Evolutionary conservation across 2,329 filamentous ascomycete species (phyloP), one percentile per base, ranked within the genome.

Genomic region (Diaporthe humulicola): DNA sequence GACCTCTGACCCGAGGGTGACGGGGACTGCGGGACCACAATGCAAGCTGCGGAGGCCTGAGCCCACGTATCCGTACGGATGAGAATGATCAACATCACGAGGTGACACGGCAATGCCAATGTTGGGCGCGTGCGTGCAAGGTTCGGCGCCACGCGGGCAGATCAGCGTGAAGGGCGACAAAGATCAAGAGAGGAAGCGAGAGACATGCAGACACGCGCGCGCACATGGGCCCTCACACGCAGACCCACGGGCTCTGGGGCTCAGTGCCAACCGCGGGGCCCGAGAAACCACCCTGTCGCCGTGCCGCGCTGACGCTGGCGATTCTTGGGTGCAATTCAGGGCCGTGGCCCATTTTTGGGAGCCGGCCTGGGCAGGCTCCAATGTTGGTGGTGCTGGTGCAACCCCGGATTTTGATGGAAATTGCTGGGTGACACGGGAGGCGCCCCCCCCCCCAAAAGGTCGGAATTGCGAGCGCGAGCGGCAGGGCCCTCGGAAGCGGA

Each of bases 351-450:
- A 72, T 64, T 72, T 64, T 54, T 33, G 70, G 57, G 48, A 54
- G 70, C 57, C 57, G 70, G 42, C 25, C 45, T 40, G 45, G 33
- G 33, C 40, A 38, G 58, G 45, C 45, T n/a, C n/a, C n/a, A n/a
- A n/a, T n/a, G n/a, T 42, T 64, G 45, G 57, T 52, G n/a, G 70
- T 72, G 57, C 33, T 61, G 57, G 70, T 64, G 70, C 70, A 52
- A 60, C 70, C 70, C 45, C 70, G 36, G 70, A 72, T 72, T 71
- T 64, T 30, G 57, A n/a, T 61, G 45, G 70, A 71, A 71, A 71
- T 71, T 72, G 57, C 70, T 64, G 25, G 38, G 70, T 72, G 25
- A 42, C 57, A 72, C 70, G 25, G n/a, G 48, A 50, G 57, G 45
- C 45, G 57, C 45, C 48, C 40, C 33, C 54, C 40, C 40, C 40